These are phyloP conservation scores for Nicotiana tabacum DNA, from an alignment of 257 asterid species.

Conservation along the genomic window DNA sequence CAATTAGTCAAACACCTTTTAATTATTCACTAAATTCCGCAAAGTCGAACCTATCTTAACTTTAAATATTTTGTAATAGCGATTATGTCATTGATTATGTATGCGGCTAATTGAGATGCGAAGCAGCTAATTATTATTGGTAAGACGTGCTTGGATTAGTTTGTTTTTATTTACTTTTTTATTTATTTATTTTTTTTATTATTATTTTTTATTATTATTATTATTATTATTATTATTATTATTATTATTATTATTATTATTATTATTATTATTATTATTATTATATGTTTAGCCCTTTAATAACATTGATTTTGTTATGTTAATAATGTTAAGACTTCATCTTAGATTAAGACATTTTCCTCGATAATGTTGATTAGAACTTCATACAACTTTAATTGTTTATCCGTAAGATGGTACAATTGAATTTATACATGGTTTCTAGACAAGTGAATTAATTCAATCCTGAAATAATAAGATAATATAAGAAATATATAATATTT, in stretches of 20 bases:
- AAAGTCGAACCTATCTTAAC: neutral
- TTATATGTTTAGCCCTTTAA: neutral
- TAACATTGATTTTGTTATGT: neutral
- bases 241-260: too few relatives aligned
- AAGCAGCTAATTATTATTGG: constrained; percentile 4
- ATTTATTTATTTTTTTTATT: too few relatives aligned
- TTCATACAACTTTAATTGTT: neutral
- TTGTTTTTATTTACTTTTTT: too few relatives aligned
- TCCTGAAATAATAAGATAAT: too few relatives aligned
- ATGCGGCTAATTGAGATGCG: constrained; percentile 7
- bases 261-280: too few relatives aligned
- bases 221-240: too few relatives aligned
- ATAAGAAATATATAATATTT: too few relatives aligned
- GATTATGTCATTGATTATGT: neutral
- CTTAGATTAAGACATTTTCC: neutral
- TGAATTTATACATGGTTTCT: too few relatives aligned
- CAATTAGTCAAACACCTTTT: neutral
- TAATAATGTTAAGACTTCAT: neutral
- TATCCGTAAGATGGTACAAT: too few relatives aligned
- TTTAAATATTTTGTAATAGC: neutral
- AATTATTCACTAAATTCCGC: neutral
- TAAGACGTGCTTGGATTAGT: neutral
- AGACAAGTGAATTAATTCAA: too few relatives aligned
- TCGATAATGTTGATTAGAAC: neutral
- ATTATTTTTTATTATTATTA: too few relatives aligned